Evolutionary conservation across 2,329 filamentous ascomycete genomes (phyloP).

Genomic region (Colletotrichum sp.): DNA sequence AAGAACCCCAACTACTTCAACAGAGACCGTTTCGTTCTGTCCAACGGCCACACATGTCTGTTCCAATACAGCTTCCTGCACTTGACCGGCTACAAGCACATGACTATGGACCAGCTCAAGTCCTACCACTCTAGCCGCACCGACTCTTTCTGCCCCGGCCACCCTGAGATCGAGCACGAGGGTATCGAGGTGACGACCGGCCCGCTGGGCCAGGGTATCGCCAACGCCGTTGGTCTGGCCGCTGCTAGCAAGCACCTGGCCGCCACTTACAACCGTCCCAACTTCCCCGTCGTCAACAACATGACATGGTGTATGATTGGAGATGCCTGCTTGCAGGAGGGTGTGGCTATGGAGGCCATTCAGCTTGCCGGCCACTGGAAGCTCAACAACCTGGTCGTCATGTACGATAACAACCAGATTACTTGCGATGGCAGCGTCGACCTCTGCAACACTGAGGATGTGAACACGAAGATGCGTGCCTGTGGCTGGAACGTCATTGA

Average conservation of each 20-base stretch:
- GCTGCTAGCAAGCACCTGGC: conserved; percentile 62
- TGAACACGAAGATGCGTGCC: conserved; percentile 63
- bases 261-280: conserved; percentile 56
- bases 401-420: conserved; percentile 67
- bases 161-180: conserved; percentile 62
- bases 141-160: conserved; percentile 58
- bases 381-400: conserved; percentile 60
- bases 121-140: conserved; percentile 50
- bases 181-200: conserved; percentile 65
- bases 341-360: conserved; percentile 61
- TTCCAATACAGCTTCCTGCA: conserved; percentile 61
- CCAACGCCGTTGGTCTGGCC: conserved; percentile 64
- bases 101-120: conserved; percentile 63
- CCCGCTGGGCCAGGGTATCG: conserved; percentile 63
- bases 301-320: conserved; percentile 62
- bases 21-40: conserved; percentile 66
- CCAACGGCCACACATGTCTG: conserved; percentile 63
- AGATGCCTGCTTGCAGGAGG: conserved; percentile 64
- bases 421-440: conserved; percentile 64
- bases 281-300: conserved; percentile 52
- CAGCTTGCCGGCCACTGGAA: conserved; percentile 59
- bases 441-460: conserved; percentile 56
- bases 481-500: conserved; percentile 62
- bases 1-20: conserved; percentile 62
- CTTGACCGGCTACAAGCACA: conserved; percentile 55